Evolutionary conservation across 2,329 filamentous ascomycete species (phyloP).

Genomic region (Hymenoscyphus linearis): DNA sequence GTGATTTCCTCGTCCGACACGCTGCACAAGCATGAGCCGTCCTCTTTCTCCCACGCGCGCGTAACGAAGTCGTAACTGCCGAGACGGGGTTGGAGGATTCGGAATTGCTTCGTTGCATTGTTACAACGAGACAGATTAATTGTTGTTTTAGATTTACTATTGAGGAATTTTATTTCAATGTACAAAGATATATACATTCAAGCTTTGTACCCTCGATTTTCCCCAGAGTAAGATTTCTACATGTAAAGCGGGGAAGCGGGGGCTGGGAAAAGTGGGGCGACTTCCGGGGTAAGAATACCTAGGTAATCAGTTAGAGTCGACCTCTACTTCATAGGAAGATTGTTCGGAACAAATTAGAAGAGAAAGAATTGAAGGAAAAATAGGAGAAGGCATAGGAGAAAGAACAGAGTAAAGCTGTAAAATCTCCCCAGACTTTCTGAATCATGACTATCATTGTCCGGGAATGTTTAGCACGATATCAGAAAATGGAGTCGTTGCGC

Average conservation of each 20-base stretch:
- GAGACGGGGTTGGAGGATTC: constrained; percentile 14
- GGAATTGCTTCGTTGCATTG: constrained; percentile 18
- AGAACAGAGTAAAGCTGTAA: no score
- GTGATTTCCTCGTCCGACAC: constrained; percentile 17
- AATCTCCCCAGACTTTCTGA: no score
- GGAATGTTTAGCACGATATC: no score
- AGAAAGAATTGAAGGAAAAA: no score
- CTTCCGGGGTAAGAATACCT: no score
- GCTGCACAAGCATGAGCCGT: constrained; percentile 23
- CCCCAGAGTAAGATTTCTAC: not conserved
- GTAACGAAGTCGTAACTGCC: constrained; percentile 14
- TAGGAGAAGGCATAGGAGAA: no score
- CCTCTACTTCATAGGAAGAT: no score
- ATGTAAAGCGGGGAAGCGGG: not conserved
- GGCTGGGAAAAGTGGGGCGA: not conserved
- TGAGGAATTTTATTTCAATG: not conserved
- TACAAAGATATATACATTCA: not conserved
- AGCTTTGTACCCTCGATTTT: not conserved
- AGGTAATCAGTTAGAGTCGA: no score
- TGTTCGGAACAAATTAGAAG: no score
- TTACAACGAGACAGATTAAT: not conserved
- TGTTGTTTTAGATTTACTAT: no score
- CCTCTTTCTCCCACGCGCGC: constrained; percentile 17
- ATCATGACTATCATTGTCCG: no score
- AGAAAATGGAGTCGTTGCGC: no score